Evolutionary conservation across 306 rosid species (phyloP).

Genomic region (Lathyrus aphaca): DNA sequence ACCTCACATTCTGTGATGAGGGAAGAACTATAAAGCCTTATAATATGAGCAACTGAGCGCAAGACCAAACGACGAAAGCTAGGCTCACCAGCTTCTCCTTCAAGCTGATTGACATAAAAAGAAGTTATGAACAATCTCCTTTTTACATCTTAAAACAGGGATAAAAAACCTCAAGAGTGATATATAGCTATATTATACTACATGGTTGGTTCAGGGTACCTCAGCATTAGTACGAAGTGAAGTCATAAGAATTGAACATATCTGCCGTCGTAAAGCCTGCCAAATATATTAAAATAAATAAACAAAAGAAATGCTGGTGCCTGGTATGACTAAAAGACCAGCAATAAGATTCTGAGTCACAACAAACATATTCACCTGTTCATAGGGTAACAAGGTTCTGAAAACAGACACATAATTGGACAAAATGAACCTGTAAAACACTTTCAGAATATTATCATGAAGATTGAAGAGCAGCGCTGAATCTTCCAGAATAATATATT

Average conservation of each 20-base stretch:
- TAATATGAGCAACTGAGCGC: slow-evolving; percentile 98
- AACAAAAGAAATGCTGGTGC: slow-evolving; percentile 29
- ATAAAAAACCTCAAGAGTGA: slow-evolving; percentile 14
- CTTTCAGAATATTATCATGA: slow-evolving; percentile 25
- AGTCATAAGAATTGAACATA: slow-evolving; percentile 93
- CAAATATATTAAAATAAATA: slow-evolving; percentile 37
- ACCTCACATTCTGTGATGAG: slow-evolving; percentile 96
- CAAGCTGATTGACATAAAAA: slow-evolving; percentile 61
- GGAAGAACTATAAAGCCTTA: slow-evolving; percentile 95
- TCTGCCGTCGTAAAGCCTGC: slow-evolving; percentile 80
- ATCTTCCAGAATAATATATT: slow-evolving; percentile 22
- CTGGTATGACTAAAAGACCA: slow-evolving; percentile 33
- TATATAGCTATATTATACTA: slow-evolving; percentile 20
- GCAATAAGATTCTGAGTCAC: slow-evolving; percentile 24
- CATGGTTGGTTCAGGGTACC: slow-evolving; percentile 58
- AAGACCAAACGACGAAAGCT: slow-evolving; percentile 87
- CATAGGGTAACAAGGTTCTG: slow-evolving; percentile 78
- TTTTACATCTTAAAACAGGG: slow-evolving; percentile 37
- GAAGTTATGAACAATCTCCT: slow-evolving; percentile 28
- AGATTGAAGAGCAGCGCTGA: slow-evolving; percentile 35
- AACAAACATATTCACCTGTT: slow-evolving; percentile 65
- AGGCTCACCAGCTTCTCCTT: slow-evolving; percentile 98
- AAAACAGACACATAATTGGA: slow-evolving; percentile 90
- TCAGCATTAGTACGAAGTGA: slow-evolving; percentile 91
- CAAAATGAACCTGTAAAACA: slow-evolving; percentile 70